Conservation (phyloP, 164 flowering plant species). For the Macadamia integrifolia region DNA sequence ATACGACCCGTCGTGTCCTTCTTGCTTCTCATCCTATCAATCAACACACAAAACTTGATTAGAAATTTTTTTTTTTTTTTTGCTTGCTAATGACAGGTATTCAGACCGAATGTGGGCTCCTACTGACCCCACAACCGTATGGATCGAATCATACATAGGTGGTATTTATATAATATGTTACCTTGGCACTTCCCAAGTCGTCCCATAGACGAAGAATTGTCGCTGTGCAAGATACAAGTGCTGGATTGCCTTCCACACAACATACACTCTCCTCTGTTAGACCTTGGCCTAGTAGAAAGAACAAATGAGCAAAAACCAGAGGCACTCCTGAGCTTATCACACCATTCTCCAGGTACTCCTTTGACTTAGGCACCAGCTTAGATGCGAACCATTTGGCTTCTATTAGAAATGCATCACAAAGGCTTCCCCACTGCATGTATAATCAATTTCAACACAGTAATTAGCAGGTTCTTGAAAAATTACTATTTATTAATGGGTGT, state of each 20-base stretch:
- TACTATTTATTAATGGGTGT: no score
- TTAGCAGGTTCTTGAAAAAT: no score
- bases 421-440: slow-evolving; percentile 38
- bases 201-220: slow-evolving; percentile 58
- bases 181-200: slow-evolving; percentile 59
- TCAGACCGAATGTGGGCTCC: no score
- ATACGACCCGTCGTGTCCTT: slow-evolving; percentile 44
- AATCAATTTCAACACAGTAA: no score
- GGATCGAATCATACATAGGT: no score
- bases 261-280: slow-evolving; percentile 16
- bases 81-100: no score
- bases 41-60: background rate
- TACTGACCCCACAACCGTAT: no score
- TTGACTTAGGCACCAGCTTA: slow-evolving; percentile 23
- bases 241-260: slow-evolving; percentile 17
- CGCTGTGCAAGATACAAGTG: slow-evolving; percentile 26
- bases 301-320: slow-evolving; percentile 34
- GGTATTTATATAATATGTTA: slow-evolving; percentile 6
- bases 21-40: slow-evolving; percentile 23
- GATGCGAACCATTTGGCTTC: slow-evolving; percentile 51
- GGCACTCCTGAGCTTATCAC: slow-evolving; percentile 42
- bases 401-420: slow-evolving; percentile 46
- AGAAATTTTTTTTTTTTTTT: no score
- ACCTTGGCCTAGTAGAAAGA: slow-evolving; percentile 43
- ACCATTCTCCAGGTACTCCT: slow-evolving; percentile 32